Evolutionary conservation across 192 early-diverging fungal species (phyloP), one percentile per base, ranked within the genome.

Genomic region (Entophlyctis helioformis): DNA sequence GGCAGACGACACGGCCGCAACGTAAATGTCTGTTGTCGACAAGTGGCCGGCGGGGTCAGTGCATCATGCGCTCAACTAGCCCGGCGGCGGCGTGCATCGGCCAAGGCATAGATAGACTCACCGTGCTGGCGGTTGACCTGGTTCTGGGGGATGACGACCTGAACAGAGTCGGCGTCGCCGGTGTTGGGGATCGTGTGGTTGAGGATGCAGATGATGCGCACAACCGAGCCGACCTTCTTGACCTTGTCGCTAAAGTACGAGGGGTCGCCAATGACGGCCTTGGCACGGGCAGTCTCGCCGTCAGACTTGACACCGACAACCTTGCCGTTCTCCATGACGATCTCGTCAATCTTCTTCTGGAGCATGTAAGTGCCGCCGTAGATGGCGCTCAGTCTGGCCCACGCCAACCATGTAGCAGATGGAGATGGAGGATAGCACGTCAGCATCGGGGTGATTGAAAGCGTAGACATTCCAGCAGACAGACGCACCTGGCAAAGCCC

Each of bases 311-410:
- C 89, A 48, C 96, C 96, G 23, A 73, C 69, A 56, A 92, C 83
- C 52, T 76, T 77, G 45, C 94, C 94, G 46, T 81, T 55, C 36
- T 81, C 84, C 37, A 80, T 80, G 36, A 95, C 71, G 42, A 99
- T 76, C 63, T 95, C 87, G 39, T 96, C 90, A 28, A 93, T 80
- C 39, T 77, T 71, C 58, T 88, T 91, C 60, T 80, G 82, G 27
- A 99, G 74, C 96, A 99, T 99, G 69, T 97, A 99, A 16, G 96
- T 99, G 53, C 94, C 96, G 15, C 94, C 92, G 53, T 96, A 99
- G 49, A 99, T 87, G 31, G 96, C 96, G 63, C 84, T 87, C 54
- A 99, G 66, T 42, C 90, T 87, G 52, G 29, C 4, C 4, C 29
- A 31, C 29, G 11, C 29, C 29, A 31, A 11, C 29, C 6, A 31